These are phyloP conservation scores for Gossypium trilobum DNA, from an alignment of 441 rosid genomes.

Conservation along the genomic window DNA sequence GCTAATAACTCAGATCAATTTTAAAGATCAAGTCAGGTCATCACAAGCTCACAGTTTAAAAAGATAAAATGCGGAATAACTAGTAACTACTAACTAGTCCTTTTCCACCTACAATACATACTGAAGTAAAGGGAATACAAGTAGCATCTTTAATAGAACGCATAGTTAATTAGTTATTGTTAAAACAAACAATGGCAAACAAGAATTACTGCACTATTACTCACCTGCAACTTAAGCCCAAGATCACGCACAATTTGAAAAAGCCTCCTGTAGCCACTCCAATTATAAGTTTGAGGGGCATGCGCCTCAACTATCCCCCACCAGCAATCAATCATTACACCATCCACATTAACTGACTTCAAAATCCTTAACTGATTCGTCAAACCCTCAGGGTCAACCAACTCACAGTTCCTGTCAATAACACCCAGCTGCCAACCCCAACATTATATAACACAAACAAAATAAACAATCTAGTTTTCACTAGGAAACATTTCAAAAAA, in stretches of 20 bases:
- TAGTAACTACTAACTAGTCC: background rate
- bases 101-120: background rate
- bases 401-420: conserved; percentile 42
- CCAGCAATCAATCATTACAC: conserved; percentile 63
- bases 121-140: background rate
- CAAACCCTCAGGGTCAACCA: conserved; percentile 44
- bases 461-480: background rate
- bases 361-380: conserved; percentile 40
- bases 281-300: conserved; percentile 52
- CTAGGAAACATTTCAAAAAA: background rate
- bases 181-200: background rate
- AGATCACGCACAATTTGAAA: conserved; percentile 49
- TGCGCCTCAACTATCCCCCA: conserved; percentile 69
- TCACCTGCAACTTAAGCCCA: conserved; percentile 56
- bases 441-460: background rate
- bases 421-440: conserved; percentile 39
- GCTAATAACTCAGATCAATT: background rate
- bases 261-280: conserved; percentile 62
- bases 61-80: background rate
- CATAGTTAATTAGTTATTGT: background rate
- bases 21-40: background rate
- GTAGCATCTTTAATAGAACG: background rate
- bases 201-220: conserved; percentile 9
- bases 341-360: conserved; percentile 53
- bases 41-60: background rate